Conservation (phyloP, 1,284 basidiomycete species). For the Leccinum solheimii region DNA sequence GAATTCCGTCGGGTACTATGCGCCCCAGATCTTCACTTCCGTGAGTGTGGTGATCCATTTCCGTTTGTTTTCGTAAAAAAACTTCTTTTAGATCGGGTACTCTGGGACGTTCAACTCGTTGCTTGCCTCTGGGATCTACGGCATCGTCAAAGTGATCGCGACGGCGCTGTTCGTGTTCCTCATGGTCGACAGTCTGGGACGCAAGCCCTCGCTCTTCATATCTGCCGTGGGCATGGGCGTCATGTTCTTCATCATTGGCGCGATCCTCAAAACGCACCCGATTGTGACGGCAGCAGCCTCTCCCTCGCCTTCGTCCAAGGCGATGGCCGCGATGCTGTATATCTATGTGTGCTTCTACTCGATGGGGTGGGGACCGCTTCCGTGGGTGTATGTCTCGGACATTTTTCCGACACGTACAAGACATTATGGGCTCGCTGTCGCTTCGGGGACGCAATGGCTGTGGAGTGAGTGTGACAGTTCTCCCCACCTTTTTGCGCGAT, state of each 20-base stretch:
- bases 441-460: conserved; percentile 75
- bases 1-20: conserved; percentile 72
- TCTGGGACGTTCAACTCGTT: conserved; percentile 59
- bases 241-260: conserved; percentile 68
- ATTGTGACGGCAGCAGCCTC: conserved; percentile 36
- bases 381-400: conserved; percentile 77
- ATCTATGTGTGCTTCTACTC: conserved; percentile 77
- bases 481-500: neutral
- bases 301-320: conserved; percentile 55
- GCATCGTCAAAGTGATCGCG: conserved; percentile 73
- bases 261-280: conserved; percentile 74
- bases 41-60: conserved; percentile 39
- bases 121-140: conserved; percentile 82
- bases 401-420: conserved; percentile 83
- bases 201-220: conserved; percentile 60
- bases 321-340: conserved; percentile 76
- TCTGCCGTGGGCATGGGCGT: conserved; percentile 62
- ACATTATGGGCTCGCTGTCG: conserved; percentile 73
- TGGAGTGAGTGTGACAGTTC: conserved; percentile 54
- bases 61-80: neutral
- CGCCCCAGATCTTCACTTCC: conserved; percentile 70
- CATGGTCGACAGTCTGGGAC: conserved; percentile 56
- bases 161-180: conserved; percentile 64
- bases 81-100: conserved; percentile 56
- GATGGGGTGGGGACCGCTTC: conserved; percentile 62